Percentiles rank a stretch among this genome's conserved stretches.
These are phyloP conservation scores for Diophrys appendiculata DNA, from an alignment of 73 alveolate species.

Conservation along the genomic window DNA sequence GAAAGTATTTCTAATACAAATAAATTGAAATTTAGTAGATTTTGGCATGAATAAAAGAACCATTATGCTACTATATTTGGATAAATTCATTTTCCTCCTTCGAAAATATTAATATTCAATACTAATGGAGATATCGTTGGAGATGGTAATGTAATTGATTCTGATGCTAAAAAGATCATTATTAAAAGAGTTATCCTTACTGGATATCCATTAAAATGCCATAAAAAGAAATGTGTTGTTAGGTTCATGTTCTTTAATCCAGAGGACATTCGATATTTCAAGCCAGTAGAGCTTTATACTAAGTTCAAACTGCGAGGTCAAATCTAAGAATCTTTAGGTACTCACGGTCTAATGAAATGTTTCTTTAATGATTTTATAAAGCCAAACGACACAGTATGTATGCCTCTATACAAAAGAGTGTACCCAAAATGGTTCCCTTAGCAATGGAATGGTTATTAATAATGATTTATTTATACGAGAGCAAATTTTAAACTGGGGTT, in stretches of 20 bases:
- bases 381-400: constrained; percentile 95
- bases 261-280: constrained; percentile 88
- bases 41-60: constrained; percentile 67
- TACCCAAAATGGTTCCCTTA: constrained; percentile 80
- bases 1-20: constrained; percentile 71
- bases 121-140: constrained; percentile 71
- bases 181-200: constrained; percentile 97
- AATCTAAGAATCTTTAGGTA: constrained; percentile 97
- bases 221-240: constrained; percentile 96
- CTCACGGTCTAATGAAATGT: constrained; percentile 99
- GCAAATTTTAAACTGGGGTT: too few species aligned
- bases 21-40: constrained; percentile 83
- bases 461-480: too few species aligned
- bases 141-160: constrained; percentile 78
- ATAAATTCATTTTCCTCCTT: constrained; percentile 84
- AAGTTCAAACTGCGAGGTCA: constrained; percentile 97
- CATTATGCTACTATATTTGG: constrained; percentile 82
- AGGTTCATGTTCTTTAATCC: constrained; percentile 95
- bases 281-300: constrained; percentile 98
- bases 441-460: too few species aligned
- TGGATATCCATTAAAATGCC: constrained; percentile 99
- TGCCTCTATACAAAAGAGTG: constrained; percentile 93
- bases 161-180: constrained; percentile 94
- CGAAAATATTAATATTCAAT: constrained; percentile 80
- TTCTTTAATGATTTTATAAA: constrained; percentile 94